Evolutionary conservation across 2,329 filamentous ascomycete species (phyloP), one percentile per base, ranked within the genome.

Genomic region (Paraconiothyrium brasiliense): DNA sequence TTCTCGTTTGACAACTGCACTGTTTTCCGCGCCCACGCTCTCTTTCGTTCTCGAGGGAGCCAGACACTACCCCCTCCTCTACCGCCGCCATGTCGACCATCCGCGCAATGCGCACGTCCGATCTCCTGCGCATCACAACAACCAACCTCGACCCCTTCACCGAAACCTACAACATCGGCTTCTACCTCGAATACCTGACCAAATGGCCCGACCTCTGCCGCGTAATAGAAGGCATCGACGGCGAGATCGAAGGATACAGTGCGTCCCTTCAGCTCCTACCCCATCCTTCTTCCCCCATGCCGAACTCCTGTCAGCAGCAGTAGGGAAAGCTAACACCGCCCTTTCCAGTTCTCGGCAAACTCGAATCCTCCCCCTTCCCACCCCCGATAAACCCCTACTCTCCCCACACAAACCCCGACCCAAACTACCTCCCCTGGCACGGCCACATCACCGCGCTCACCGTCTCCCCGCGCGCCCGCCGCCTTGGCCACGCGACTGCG

Each of bases 401-500:
- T 72, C 93, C 83, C 14, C 57, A 69, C 50, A 79, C 74, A 13
- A 81, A 78, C 67, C 76, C 80, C 13, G 78, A 80, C 64, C 78
- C 81, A 4, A 83, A 97, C 81, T 97, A 96, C 81, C 90, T 97
- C n/a, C 94, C 94, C n/a, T 98, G 93, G 92, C 95, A 99, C 82
- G 94, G 93, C 22, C 95, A 99, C 80, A 97, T 99, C 76, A 99
- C 95, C 4, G 95, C 94, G 39, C 85, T 99, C 55, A 98, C 95
- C 0, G 92, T 99, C 22, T 90, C 94, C 0, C 95, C 95, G 0
- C 88, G 90, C 59, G 93, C 93, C 54, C 90, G 95, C 32, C 88
- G 95, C 47, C 86, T 95, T 16, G 94, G 95, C 16, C 91, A 97
- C 71, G 95, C 94, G 54, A 92, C 91, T 62, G 90, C 91, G 49